Evolutionary conservation across 352 stramenopile species (phyloP), one percentile per base, ranked within the genome.

Genomic region (Globisporangium alternatum): DNA sequence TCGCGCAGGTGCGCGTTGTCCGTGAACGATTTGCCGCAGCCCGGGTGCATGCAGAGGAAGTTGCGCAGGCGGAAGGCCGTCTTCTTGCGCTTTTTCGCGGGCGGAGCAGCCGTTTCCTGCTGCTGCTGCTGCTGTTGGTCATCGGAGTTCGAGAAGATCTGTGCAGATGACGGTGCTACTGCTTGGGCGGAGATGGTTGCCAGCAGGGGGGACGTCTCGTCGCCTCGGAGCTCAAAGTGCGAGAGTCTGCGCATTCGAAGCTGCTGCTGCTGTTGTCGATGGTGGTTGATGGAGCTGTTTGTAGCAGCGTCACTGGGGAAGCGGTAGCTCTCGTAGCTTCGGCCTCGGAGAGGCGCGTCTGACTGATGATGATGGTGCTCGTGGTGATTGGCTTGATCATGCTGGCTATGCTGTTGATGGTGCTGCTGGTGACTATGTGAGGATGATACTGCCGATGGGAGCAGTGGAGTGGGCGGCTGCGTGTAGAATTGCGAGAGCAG

Each of bases 1-100:
- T 90, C 79, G 60, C 79, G 68, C 53, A 89, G 66, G 48, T 90
- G 79, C 39, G 81, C 81, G 60, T 83, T 90, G 68, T 89, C 79
- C 17, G 77, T 77, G 60, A 90, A 90, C 25, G 79, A 84, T 65
- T 90, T 90, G 53, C 76, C 79, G 56, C 81, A 90, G 17, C 74
- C 75, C 58, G 79, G 79, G 57, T 90, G 77, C 62, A 84, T 84
- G 51, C 81, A 89, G 21, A 86, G 66, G 30, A 90, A 90, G 45
- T 89, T 90, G 53, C 79, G 79, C 64, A 90, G 77, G 9, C 81
- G 81, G 60, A 81, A 69, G 3, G 76, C 68, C 13, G 71, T 60
- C 30, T 70, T 66, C 61, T 86, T 88, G 55, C 78, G 78, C 33
- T 81, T 83, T 39, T 67, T 77, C 15, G 33, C 62, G 7, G 44